Conservation (phyloP, 805 yeast genomes). For the Candida xyloterini region DNA sequence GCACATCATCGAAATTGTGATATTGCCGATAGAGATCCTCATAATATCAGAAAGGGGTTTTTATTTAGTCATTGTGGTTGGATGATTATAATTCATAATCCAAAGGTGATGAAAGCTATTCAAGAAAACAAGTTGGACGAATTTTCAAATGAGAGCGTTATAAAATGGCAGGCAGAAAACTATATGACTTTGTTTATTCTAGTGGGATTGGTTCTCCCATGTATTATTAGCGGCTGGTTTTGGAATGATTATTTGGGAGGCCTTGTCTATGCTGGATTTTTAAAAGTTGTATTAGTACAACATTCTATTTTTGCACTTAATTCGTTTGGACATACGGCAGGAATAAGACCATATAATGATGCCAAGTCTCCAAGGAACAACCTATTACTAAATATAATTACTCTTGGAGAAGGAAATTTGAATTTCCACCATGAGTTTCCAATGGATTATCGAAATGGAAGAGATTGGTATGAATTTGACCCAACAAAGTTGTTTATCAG, state of each 20-base stretch:
- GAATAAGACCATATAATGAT: conserved; percentile 71
- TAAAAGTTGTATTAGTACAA: conserved; percentile 70
- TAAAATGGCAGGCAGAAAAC: conserved; percentile 70
- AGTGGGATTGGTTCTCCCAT: conserved; percentile 58
- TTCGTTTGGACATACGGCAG: conserved; percentile 78
- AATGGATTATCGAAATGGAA: conserved; percentile 77
- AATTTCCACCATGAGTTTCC: conserved; percentile 97
- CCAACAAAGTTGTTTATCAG: conserved; percentile 80
- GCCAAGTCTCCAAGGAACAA: conserved; percentile 72
- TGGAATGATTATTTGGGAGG: conserved; percentile 83
- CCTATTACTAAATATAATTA: conserved; percentile 57
- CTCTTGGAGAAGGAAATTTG: conserved; percentile 89
- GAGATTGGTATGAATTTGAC: conserved; percentile 72
- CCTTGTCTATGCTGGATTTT: conserved; percentile 70
- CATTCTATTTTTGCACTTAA: conserved; percentile 77
- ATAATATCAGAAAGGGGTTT: conserved; percentile 76
- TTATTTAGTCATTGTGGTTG: conserved; percentile 86
- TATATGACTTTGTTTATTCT: conserved; percentile 50
- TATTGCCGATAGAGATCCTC: conserved; percentile 79
- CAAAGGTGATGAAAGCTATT: conserved; percentile 43
- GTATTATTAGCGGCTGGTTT: conserved; percentile 55
- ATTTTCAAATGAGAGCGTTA: conserved; percentile 53
- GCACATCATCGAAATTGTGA: conserved; percentile 90
- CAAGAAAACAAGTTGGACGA: conserved; percentile 52
- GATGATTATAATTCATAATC: conserved; percentile 68